Evolutionary conservation across 1,139 yeast genomes (phyloP), one percentile per base, ranked within the genome.

Genomic region (Debaryomyces psychrophilus): DNA sequence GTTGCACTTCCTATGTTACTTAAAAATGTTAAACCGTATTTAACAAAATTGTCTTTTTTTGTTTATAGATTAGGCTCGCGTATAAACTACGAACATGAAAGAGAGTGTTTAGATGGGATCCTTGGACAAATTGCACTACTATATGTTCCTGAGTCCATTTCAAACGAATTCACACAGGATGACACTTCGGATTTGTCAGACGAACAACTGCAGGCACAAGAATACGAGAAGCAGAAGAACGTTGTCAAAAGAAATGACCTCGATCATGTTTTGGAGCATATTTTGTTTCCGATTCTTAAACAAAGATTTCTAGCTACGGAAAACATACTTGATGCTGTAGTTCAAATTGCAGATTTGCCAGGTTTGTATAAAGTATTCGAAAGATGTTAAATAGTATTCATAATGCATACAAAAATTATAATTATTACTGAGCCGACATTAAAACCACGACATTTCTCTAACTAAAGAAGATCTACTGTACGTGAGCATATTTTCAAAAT

Each of bases 361-460:
- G 96, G 96, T 0, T 68, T 95, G 45, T 95, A 95, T 65, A 81
- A 77, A 57, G 96, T 95, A 4, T 93, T 93, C 71, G 99, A 93
- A 67, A 75, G 99, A 59, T 93, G 99, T 61, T 90, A 41, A 46
- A 8, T 18, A 26, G 12, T 23, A 8, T 11, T 8, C 6, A 14
- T 18, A 23, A 6, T 20, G 5, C 8, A 15, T n/a, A n/a, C 15
- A 22, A 9, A n/a, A 17, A 31, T 40, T 37, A 37, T 12, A 37
- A 17, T 23, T 25, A 37, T 15, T 4, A 20, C 22, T 4, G 4
- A 5, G 5, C 14, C 41, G 41, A 37, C 41, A 39, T 39, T 39
- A 6, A 14, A 6, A 20, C 26, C 23, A 22, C 37, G 37, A 40
- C 37, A 40, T 38, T 22, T 25, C 4, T 25, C 15, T 22, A 12